Percentiles rank a stretch among this genome's conserved stretches.
These are phyloP conservation scores for Senecio squalidus DNA, from an alignment of 140 eudicot species.

Conservation along the genomic window DNA sequence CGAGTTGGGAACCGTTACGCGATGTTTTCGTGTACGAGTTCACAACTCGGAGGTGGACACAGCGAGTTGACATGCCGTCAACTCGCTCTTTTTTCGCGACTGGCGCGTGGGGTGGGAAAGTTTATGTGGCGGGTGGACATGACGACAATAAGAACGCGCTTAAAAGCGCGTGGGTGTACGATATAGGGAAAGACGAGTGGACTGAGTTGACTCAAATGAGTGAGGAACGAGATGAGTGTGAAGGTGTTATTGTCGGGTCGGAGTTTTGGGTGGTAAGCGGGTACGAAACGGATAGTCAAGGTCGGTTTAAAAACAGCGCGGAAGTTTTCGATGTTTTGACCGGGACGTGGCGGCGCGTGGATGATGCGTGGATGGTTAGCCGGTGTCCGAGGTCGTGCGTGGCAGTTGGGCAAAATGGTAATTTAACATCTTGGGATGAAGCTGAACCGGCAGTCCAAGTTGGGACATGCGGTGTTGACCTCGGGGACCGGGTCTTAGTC, in stretches of 20 bases:
- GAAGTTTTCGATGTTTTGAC: constrained; percentile 35
- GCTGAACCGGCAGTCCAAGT: constrained; percentile 41
- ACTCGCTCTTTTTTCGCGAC: constrained; percentile 66
- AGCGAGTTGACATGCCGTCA: constrained; percentile 57
- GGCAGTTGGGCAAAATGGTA: constrained; percentile 38
- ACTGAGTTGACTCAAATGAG: constrained; percentile 69
- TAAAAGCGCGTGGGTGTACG: constrained; percentile 53
- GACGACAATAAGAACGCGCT: constrained; percentile 75
- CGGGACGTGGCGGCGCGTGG: constrained; percentile 65
- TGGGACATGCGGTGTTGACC: constrained; percentile 58
- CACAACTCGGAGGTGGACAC: constrained; percentile 62
- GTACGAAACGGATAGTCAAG: constrained; percentile 72
- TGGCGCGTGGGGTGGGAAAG: constrained; percentile 47
- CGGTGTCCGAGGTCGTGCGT: constrained; percentile 70
- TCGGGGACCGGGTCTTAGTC: constrained; percentile 47
- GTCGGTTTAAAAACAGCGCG: constrained; percentile 52
- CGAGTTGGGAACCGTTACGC: constrained; percentile 54
- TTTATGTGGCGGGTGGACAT: constrained; percentile 78
- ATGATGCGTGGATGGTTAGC: constrained; percentile 50
- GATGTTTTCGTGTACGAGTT: constrained; percentile 82
- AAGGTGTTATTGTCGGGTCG: constrained; percentile 48
- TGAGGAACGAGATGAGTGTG: constrained; percentile 90
- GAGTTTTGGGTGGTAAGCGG: constrained; percentile 90
- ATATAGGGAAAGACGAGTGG: constrained; percentile 50
- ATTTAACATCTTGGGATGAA: constrained; percentile 45